Percentiles rank a stretch among this genome's conserved stretches.
Evolutionary conservation across 2,329 filamentous ascomycete species (phyloP).

Genomic region (Exophiala mesophila): DNA sequence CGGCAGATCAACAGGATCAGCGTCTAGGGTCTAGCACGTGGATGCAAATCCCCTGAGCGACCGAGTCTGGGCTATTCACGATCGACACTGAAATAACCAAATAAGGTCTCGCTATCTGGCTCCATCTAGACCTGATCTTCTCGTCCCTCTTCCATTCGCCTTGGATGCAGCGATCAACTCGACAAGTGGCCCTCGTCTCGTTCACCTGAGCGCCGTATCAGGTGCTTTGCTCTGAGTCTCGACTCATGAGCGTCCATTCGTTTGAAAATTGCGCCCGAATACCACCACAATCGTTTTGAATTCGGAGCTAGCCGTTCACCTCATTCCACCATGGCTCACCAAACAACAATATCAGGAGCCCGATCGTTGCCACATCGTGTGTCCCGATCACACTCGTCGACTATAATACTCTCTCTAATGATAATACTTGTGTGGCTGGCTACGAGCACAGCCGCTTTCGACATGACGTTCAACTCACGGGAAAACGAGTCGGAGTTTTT

Average conservation of each 20-base stretch:
- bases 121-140: too few species aligned
- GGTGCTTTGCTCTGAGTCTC: conserved; percentile 2
- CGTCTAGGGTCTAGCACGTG: conserved; percentile 19
- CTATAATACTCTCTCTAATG: conserved; percentile 16
- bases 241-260: conserved; percentile 4
- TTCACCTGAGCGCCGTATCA: background rate
- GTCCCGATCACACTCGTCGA: too few species aligned
- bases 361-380: too few species aligned
- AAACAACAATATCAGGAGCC: too few species aligned
- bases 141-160: too few species aligned
- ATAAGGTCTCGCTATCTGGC: too few species aligned
- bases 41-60: conserved; percentile 3
- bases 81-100: too few species aligned
- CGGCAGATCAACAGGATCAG: conserved; percentile 24
- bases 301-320: too few species aligned
- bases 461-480: conserved; percentile 11
- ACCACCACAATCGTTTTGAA: conserved; percentile 1
- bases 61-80: conserved; percentile 6
- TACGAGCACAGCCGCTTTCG: conserved; percentile 6
- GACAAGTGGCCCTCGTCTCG: too few species aligned
- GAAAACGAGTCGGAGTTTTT: conserved; percentile 13
- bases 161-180: too few species aligned
- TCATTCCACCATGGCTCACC: too few species aligned
- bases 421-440: conserved; percentile 15
- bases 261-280: background rate